phyloP scores from a whole-genome alignment of 2,329 filamentous ascomycete genomes.

The Apiospora aurea region DNA sequence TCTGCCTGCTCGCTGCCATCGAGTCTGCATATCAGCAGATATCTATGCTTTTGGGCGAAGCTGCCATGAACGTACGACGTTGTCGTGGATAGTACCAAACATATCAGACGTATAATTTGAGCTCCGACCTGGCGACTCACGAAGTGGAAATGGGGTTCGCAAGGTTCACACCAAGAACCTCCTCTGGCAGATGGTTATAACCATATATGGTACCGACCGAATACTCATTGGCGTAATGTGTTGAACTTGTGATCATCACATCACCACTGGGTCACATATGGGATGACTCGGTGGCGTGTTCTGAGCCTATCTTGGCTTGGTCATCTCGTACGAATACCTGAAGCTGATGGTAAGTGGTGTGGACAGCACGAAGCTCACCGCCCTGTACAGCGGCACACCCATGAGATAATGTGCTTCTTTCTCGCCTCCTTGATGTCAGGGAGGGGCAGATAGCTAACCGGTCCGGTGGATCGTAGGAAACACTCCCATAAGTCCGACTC shows the following conservation, averaged over 20 bases:
- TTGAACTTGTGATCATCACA: neutral
- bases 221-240: constrained; percentile 1
- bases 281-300: neutral
- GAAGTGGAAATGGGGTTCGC: neutral
- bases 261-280: neutral
- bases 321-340: neutral
- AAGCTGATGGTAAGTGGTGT: neutral
- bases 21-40: neutral
- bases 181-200: neutral
- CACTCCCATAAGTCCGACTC: neutral
- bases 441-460: neutral
- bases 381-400: neutral
- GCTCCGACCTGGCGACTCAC: neutral
- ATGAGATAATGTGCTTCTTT: neutral
- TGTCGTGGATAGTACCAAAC: neutral
- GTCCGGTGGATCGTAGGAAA: constrained; percentile 8
- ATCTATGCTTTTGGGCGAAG: neutral
- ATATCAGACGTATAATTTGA: neutral
- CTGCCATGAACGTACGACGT: neutral
- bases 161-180: neutral
- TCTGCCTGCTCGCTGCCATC: neutral
- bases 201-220: neutral
- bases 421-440: neutral
- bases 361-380: neutral
- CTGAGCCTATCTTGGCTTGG: neutral